phyloP scores from a whole-genome alignment of 2,329 filamentous ascomycete species.

The Colletotrichum gloeosporioides region DNA sequence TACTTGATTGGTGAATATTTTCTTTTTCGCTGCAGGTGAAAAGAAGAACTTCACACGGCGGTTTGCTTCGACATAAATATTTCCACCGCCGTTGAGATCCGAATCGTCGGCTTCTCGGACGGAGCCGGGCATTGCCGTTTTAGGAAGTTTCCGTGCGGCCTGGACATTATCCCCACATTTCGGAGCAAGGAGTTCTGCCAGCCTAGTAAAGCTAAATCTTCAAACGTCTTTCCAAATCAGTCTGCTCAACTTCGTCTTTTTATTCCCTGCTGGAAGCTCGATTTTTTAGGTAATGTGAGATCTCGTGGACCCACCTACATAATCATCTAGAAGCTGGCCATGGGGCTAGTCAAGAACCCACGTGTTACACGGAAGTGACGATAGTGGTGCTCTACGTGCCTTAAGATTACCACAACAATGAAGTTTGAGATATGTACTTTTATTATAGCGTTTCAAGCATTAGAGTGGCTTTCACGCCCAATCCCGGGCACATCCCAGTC shows the following conservation, averaged over 20 bases:
- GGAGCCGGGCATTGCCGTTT: neutral
- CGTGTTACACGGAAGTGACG: fast-evolving
- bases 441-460: fast-evolving
- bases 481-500: neutral
- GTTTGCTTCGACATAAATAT: neutral
- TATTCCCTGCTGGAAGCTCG: fast-evolving
- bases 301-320: fast-evolving
- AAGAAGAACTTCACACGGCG: fast-evolving
- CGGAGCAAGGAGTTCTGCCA: neutral
- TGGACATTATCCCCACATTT: fast-evolving
- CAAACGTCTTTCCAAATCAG: fast-evolving
- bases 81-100: fast-evolving
- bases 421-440: fast-evolving
- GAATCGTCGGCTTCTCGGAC: neutral
- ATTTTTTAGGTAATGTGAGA: neutral
- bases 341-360: fast-evolving
- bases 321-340: too few relatives aligned
- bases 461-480: neutral
- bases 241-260: fast-evolving
- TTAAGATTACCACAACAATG: fast-evolving
- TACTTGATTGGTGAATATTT: fast-evolving
- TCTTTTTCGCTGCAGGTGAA: fast-evolving
- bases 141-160: neutral
- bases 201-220: too few relatives aligned
- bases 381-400: too few relatives aligned